A percentile compares a stretch with the other conserved stretches of the same genome.
These are phyloP conservation scores for Torulaspora quercuum DNA, from an alignment of 805 yeast genomes.

Conservation along the genomic window DNA sequence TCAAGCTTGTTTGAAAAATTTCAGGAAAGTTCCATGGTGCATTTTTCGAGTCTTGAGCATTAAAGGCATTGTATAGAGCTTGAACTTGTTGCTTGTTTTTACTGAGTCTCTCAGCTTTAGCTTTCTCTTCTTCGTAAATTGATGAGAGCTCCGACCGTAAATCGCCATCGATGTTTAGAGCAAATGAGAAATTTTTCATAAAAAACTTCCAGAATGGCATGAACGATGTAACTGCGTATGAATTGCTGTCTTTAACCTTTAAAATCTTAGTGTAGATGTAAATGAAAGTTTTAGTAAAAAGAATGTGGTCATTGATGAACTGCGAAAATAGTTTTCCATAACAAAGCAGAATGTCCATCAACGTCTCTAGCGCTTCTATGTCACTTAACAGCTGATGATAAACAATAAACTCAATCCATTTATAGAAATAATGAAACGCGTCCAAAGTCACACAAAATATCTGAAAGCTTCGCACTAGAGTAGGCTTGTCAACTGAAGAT, in stretches of 20 bases:
- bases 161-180: conserved; percentile 31
- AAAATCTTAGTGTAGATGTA: conserved; percentile 28
- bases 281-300: conserved; percentile 34
- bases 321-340: conserved; percentile 36
- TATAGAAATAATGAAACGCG: conserved; percentile 35
- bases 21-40: conserved; percentile 26
- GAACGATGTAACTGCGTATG: conserved; percentile 27
- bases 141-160: conserved; percentile 26
- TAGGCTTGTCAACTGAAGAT: conserved; percentile 19
- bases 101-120: conserved; percentile 22
- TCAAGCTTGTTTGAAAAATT: conserved; percentile 31
- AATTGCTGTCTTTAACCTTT: conserved; percentile 22
- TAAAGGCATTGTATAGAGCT: conserved; percentile 17
- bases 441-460: conserved; percentile 26
- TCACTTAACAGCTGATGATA: conserved; percentile 33
- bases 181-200: conserved; percentile 29
- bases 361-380: conserved; percentile 29
- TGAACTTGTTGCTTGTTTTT: conserved; percentile 19
- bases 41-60: conserved; percentile 12
- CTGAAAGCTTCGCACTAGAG: conserved; percentile 22
- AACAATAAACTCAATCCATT: conserved; percentile 35
- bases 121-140: conserved; percentile 33
- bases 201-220: conserved; percentile 37
- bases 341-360: conserved; percentile 31
- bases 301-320: conserved; percentile 38